phyloP scores from a whole-genome alignment of 257 asterid species.

The Orobanche coerulescens region DNA sequence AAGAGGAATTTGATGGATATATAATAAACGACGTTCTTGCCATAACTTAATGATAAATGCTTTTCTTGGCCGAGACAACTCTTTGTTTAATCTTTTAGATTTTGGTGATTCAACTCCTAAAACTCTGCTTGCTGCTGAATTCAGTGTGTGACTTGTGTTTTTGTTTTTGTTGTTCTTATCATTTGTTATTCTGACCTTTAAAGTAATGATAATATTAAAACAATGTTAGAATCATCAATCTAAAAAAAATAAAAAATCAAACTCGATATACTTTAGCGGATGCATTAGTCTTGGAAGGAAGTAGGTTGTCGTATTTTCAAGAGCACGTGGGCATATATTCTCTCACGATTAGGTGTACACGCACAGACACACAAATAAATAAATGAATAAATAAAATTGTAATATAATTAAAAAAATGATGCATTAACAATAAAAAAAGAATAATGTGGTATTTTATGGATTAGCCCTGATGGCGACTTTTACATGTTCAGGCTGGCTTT shows the following conservation, averaged over 20 bases:
- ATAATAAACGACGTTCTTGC: neutral
- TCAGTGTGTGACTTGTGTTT: too few species aligned
- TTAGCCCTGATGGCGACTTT: slow-evolving; percentile 20
- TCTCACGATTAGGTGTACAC: neutral
- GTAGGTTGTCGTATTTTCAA: neutral
- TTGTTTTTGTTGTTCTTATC: too few species aligned
- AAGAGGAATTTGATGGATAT: neutral
- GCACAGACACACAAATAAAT: too few species aligned
- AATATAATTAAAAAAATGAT: too few species aligned
- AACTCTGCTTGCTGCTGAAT: neutral
- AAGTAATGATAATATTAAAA: too few species aligned
- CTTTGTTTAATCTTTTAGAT: neutral
- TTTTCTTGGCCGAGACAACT: neutral
- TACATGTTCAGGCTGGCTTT: slow-evolving; percentile 66
- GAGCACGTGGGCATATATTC: neutral
- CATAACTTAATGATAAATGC: neutral
- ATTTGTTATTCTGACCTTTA: too few species aligned
- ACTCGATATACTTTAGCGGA: neutral
- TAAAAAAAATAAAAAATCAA: neutral
- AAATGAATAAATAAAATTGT: too few species aligned
- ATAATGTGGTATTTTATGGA: neutral
- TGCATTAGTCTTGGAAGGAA: neutral
- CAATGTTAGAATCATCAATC: too few species aligned
- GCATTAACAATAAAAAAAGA: too few species aligned
- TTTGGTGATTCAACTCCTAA: slow-evolving; percentile 14